phyloP scores from a whole-genome alignment of 1,284 basidiomycete genomes.

The Mycocalia duriaeana region DNA sequence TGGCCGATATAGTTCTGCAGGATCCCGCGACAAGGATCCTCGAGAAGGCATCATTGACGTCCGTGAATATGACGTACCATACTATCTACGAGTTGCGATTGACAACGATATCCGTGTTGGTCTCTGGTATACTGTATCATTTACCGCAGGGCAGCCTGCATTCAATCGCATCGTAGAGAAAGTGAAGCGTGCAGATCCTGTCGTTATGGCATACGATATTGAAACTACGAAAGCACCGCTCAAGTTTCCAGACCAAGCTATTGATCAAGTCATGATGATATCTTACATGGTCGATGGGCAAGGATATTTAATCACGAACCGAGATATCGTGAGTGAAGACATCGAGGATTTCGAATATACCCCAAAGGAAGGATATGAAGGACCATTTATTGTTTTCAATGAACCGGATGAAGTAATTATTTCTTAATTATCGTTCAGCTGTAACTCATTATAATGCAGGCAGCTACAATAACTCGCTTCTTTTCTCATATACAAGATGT shows the following conservation, averaged over 20 bases:
- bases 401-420: conserved; percentile 79
- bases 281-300: conserved; percentile 98
- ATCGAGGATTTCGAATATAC: conserved; percentile 99
- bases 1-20: conserved; percentile 34
- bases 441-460: conserved; percentile 33
- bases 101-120: conserved; percentile 98
- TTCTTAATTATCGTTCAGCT: conserved; percentile 1
- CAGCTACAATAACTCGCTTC: conserved; percentile 79
- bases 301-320: conserved; percentile 96
- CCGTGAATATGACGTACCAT: conserved; percentile 95
- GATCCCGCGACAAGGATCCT: conserved; percentile 67
- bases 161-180: conserved; percentile 75
- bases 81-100: conserved; percentile 96
- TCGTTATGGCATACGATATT: conserved; percentile 99
- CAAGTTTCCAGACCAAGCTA: conserved; percentile 95
- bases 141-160: conserved; percentile 77
- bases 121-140: conserved; percentile 91
- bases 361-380: conserved; percentile 96
- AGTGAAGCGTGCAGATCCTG: conserved; percentile 97
- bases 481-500: conserved; percentile 92
- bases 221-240: conserved; percentile 98
- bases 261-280: conserved; percentile 99
- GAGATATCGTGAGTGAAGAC: conserved; percentile 96
- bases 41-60: conserved; percentile 91
- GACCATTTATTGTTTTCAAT: conserved; percentile 95